Evolutionary conservation across 306 rosid species (phyloP), one percentile per base, ranked within the genome.

Genomic region (Dalbergia cochinchinensis): DNA sequence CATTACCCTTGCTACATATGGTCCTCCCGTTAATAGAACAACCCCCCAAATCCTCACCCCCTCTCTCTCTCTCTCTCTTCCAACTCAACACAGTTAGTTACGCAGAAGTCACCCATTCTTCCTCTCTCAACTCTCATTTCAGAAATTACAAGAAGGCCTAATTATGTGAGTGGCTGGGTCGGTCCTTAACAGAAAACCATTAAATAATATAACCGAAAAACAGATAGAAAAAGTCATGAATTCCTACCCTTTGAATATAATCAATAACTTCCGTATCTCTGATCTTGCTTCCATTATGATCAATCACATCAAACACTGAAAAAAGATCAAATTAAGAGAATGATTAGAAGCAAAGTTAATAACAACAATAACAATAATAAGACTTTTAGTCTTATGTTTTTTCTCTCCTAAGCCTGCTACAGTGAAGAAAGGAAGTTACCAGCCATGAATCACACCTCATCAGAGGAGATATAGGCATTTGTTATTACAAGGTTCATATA

Each of bases 391-490:
- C 26, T 22, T 1, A 22, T 22, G 26, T 22, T 22, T 22, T 22
- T 22, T 22, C 26, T 1, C 1, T 1, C 26, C 26, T 22, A 22
- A 22, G 26, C 26, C 26, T 22, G 26, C 26, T 22, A 22, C 26
- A 67, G 34, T 35, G 33, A 70, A 74, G 55, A 71, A 77, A 67
- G 77, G 83, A 78, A 68, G 62, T 74, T 85, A 93, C 99, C 99
- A 81, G 93, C 99, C 99, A 95, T 93, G 87, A 91, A 95, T 97
- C 98, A 93, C 44, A 91, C 90, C 45, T 93, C 99, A 78, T 95
- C 99, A 81, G 96, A 93, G 65, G 97, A 95, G 69, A 95, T 93
- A 77, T 90, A 91, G 4, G 99, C 98, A 83, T 95, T 93, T 39
- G 60, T 88, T 63, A 95, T 91, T 63, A 87, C 78, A 59, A 95